Conservation (phyloP, 176 grass and related monocot species). For the Pontederia paniculata region DNA sequence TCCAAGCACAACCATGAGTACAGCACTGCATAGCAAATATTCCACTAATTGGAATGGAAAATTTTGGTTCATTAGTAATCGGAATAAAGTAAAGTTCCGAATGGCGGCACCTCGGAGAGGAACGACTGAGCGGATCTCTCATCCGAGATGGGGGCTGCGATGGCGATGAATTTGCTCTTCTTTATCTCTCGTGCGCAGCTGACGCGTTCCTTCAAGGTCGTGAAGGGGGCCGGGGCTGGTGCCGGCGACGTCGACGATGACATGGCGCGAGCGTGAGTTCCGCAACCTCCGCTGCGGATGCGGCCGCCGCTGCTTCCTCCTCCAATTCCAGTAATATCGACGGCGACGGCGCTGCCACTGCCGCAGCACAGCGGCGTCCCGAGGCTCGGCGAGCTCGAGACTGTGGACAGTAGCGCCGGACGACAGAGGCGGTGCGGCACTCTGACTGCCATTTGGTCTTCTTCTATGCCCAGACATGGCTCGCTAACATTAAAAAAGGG, state of each 20-base stretch:
- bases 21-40: not conserved
- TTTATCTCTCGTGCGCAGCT: slow-evolving; percentile 58
- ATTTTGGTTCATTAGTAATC: not conserved
- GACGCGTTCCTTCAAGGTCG: slow-evolving; percentile 36
- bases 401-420: too few species aligned
- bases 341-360: too few species aligned
- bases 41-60: not conserved
- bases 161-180: slow-evolving; percentile 56
- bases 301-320: slow-evolving; percentile 1
- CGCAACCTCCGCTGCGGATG: not conserved
- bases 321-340: too few species aligned
- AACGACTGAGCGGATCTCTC: slow-evolving; percentile 48
- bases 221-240: slow-evolving; percentile 35
- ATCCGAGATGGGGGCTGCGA: slow-evolving; percentile 46
- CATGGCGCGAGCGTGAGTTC: slow-evolving; percentile 13
- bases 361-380: too few species aligned
- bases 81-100: not conserved
- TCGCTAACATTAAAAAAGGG: too few species aligned
- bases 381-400: too few species aligned
- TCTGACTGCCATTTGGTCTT: too few species aligned
- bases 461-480: too few species aligned
- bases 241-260: slow-evolving; percentile 19
- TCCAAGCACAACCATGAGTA: not conserved
- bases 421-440: too few species aligned
- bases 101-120: slow-evolving; percentile 32